A percentile compares a stretch with the other conserved stretches of the same genome.
phyloP scores from a whole-genome alignment of 1,284 basidiomycete genomes.

The Apiotrichum sp. region DNA sequence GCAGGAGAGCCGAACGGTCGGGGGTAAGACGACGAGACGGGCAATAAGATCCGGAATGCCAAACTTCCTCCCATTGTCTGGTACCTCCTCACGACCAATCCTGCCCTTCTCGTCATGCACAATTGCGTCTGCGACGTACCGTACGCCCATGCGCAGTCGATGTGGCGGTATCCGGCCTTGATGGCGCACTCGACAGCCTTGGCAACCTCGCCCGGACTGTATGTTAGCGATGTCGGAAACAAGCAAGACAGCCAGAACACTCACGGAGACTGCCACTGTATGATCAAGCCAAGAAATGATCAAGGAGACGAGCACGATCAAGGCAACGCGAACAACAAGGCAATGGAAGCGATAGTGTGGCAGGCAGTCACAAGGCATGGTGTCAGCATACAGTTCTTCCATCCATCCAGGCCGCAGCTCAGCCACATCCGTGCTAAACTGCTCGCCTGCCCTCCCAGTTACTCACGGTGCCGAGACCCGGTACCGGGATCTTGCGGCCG shows the following conservation, averaged over 20 bases:
- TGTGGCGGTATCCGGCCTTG: slow-evolving; percentile 59
- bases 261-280: slow-evolving; percentile 44
- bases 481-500: slow-evolving; percentile 43
- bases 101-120: not conserved
- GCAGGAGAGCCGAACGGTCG: not conserved
- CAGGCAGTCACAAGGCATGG: too few relatives aligned
- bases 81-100: not conserved
- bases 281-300: slow-evolving; percentile 3
- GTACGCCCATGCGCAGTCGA: slow-evolving; percentile 54
- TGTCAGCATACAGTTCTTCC: too few relatives aligned
- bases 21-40: not conserved
- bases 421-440: too few relatives aligned
- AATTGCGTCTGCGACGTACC: slow-evolving; percentile 10
- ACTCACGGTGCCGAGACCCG: slow-evolving; percentile 52
- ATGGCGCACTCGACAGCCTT: slow-evolving; percentile 46
- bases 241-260: slow-evolving; percentile 1
- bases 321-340: not conserved
- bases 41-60: not conserved
- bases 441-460: too few relatives aligned
- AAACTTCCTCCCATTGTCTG: not conserved
- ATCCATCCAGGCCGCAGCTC: too few relatives aligned
- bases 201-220: slow-evolving; percentile 44
- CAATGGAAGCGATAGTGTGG: not conserved
- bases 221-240: not conserved
- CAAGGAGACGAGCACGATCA: not conserved